Conservation (phyloP, 495 filamentous ascomycete species). For the Podospora conica region DNA sequence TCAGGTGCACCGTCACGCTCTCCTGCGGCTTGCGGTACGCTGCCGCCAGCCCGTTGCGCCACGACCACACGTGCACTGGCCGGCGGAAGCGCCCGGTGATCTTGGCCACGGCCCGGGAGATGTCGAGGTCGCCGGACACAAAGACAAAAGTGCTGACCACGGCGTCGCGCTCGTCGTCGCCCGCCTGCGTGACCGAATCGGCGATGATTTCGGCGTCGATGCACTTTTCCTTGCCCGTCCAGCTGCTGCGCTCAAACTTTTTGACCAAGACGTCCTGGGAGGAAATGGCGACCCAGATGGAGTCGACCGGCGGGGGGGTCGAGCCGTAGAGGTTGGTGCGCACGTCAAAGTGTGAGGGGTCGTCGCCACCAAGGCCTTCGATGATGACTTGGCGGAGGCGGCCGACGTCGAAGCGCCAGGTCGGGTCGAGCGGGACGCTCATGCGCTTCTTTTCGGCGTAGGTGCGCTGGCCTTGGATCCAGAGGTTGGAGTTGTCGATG, state of each 20-base stretch:
- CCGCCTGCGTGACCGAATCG: constrained; percentile 1
- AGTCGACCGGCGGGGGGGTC: constrained; percentile 8
- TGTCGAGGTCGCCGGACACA: constrained; percentile 11
- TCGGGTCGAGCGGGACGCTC: constrained; percentile 1
- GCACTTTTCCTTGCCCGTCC: constrained; percentile 6
- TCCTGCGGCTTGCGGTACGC: constrained; percentile 1
- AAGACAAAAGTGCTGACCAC: constrained; percentile 7
- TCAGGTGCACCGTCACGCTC: not conserved
- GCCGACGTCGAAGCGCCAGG: constrained; percentile 13
- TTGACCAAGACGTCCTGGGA: constrained; percentile 4
- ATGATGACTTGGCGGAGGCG: not conserved
- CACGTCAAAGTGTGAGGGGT: not conserved
- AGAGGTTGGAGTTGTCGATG: constrained; percentile 16
- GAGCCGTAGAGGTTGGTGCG: constrained; percentile 9
- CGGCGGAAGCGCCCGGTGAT: not conserved
- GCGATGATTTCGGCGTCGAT: constrained; percentile 11
- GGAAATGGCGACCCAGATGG: constrained; percentile 6
- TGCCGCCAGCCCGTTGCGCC: constrained; percentile 4
- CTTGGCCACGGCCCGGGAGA: not conserved
- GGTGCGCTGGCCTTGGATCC: constrained; percentile 9
- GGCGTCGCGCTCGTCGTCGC: not conserved
- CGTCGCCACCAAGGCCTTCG: not conserved
- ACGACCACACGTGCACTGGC: constrained; percentile 12
- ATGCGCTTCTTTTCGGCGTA: constrained; percentile 4
- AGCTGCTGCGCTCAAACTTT: constrained; percentile 5